Evolutionary conservation across 257 asterid genomes (phyloP).

Genomic region (Scutellaria baicalensis): DNA sequence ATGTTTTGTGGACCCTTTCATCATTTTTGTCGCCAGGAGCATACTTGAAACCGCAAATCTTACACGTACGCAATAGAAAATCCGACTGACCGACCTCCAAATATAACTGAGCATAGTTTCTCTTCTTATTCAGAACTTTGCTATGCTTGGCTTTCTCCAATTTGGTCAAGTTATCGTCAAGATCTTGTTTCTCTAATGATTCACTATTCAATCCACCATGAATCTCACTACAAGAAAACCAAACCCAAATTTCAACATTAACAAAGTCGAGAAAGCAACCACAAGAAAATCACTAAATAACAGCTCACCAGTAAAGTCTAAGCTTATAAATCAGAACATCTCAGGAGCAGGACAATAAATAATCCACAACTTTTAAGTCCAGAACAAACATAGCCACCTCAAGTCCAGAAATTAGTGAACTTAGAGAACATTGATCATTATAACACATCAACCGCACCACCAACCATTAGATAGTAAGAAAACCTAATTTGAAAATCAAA

Average conservation of each 20-base stretch:
- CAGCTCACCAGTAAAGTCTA: not conserved
- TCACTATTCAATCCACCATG: slow-evolving; percentile 18
- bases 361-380: not conserved
- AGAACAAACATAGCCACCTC: too few species aligned
- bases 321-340: not conserved
- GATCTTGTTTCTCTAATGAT: slow-evolving; percentile 9
- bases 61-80: slow-evolving; percentile 58
- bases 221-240: slow-evolving; percentile 11
- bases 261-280: not conserved
- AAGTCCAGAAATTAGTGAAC: too few species aligned
- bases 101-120: slow-evolving; percentile 61
- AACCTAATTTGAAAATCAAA: not conserved
- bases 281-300: not conserved
- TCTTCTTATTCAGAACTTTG: slow-evolving; percentile 54
- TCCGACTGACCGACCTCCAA: slow-evolving; percentile 79
- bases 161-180: slow-evolving; percentile 16
- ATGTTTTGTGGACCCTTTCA: slow-evolving; percentile 60
- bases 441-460: too few species aligned
- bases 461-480: too few species aligned
- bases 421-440: not conserved
- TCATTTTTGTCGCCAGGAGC: slow-evolving; percentile 64
- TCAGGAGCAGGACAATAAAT: not conserved
- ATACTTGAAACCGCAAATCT: slow-evolving; percentile 54
- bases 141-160: slow-evolving; percentile 16
- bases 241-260: not conserved